Percentiles rank a stretch among this genome's conserved stretches.
phyloP scores from a whole-genome alignment of 2,329 filamentous ascomycete species.

The Fusarium drepaniforme region DNA sequence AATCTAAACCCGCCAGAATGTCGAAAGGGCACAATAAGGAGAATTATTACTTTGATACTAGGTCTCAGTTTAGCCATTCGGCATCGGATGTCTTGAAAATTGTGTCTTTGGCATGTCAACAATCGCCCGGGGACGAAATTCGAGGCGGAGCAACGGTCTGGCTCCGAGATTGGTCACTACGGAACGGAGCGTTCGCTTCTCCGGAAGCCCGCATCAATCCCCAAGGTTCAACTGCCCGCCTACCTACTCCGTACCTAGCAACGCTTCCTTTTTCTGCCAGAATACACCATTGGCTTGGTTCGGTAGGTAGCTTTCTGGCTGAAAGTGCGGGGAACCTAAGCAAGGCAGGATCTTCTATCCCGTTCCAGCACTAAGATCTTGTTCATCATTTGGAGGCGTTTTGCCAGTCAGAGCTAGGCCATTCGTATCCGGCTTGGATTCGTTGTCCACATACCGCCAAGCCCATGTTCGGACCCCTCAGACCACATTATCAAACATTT shows the following conservation, averaged over 20 bases:
- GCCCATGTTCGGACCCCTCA: neutral
- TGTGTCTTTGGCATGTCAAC: neutral
- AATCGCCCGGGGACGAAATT: neutral
- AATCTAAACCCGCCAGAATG: conserved; percentile 32
- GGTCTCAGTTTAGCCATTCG: conserved; percentile 6
- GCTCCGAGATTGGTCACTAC: neutral
- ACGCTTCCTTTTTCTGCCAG: conserved; percentile 11
- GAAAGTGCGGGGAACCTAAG: conserved; percentile 30
- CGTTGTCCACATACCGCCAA: neutral
- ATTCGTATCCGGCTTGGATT: neutral
- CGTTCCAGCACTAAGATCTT: neutral
- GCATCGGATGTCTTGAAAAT: neutral
- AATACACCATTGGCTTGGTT: conserved; percentile 21
- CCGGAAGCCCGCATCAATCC: conserved; percentile 5
- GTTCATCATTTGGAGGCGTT: conserved; percentile 12
- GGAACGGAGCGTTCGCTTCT: conserved; percentile 6
- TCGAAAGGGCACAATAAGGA: conserved; percentile 22
- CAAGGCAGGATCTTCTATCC: conserved; percentile 1
- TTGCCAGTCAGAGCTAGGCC: neutral
- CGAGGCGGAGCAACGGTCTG: neutral
- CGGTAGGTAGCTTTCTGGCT: neutral
- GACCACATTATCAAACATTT: conserved; percentile 17
- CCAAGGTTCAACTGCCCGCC: conserved; percentile 2
- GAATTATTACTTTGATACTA: conserved; percentile 2
- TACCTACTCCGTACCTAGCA: neutral